phyloP scores from a whole-genome alignment of 805 yeast genomes.

The Yamadazyma laniorum region DNA sequence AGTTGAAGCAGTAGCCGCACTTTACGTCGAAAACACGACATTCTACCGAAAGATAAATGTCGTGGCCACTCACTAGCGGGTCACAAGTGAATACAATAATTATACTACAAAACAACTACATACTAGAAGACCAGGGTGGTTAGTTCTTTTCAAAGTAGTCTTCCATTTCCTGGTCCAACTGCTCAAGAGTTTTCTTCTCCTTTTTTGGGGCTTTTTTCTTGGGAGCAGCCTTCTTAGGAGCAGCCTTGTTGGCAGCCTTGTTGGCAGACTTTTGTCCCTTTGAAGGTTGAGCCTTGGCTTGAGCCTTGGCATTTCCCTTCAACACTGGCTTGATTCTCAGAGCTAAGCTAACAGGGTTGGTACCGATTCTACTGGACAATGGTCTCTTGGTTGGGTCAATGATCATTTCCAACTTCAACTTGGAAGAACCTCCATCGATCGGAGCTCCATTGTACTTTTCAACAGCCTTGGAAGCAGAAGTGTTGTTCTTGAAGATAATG shows the following conservation, averaged over 20 bases:
- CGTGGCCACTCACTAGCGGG: no score
- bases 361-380: constrained; percentile 68
- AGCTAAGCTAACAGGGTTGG: constrained; percentile 28
- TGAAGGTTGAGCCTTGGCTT: constrained; percentile 18
- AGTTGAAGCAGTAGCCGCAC: no score
- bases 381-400: constrained; percentile 81
- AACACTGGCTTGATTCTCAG: constrained; percentile 21
- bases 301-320: constrained; percentile 11
- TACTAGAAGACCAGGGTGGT: constrained; percentile 1
- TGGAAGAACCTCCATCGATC: constrained; percentile 80
- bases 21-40: not conserved
- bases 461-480: constrained; percentile 75
- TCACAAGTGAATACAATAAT: no score
- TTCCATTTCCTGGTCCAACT: constrained; percentile 97
- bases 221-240: constrained; percentile 22
- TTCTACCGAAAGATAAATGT: not conserved
- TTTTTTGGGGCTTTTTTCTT: constrained; percentile 33
- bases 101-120: not conserved
- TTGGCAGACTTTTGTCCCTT: constrained; percentile 9
- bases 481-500: constrained; percentile 66
- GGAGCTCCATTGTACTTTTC: constrained; percentile 88
- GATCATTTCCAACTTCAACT: constrained; percentile 76
- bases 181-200: constrained; percentile 76
- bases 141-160: constrained; percentile 68
- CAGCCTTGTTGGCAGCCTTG: constrained; percentile 15